Evolutionary conservation across 805 yeast genomes (phyloP).

Genomic region (Candida pseudoglaebosa): DNA sequence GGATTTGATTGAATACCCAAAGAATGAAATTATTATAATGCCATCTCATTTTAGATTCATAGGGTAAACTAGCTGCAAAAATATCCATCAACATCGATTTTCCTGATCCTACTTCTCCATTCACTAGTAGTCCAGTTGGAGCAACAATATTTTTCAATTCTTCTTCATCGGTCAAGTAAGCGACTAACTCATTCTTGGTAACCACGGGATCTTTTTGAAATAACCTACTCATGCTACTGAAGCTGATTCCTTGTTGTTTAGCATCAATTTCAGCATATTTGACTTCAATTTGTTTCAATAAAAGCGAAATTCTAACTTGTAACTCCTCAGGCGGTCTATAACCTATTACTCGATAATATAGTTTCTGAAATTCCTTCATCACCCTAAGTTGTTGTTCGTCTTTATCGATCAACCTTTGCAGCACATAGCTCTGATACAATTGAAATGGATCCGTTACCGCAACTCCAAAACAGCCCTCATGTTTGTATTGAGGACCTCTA

Average conservation of each 20-base stretch:
- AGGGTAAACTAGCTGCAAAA: constrained; percentile 63
- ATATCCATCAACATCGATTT: constrained; percentile 72
- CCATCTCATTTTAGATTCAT: constrained; percentile 61
- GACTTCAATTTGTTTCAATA: constrained; percentile 31
- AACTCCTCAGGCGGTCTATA: constrained; percentile 53
- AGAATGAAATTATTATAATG: constrained; percentile 68
- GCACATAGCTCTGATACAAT: constrained; percentile 51
- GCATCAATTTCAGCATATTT: constrained; percentile 23
- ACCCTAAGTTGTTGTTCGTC: constrained; percentile 62
- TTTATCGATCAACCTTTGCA: constrained; percentile 46
- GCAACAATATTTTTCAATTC: constrained; percentile 50
- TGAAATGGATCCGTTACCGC: constrained; percentile 61
- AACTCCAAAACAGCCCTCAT: constrained; percentile 13
- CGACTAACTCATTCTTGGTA: constrained; percentile 40
- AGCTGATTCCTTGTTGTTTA: constrained; percentile 11
- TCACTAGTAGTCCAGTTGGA: constrained; percentile 61
- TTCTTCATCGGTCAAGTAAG: constrained; percentile 56
- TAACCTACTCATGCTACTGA: constrained; percentile 16
- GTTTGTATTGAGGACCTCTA: constrained; percentile 20
- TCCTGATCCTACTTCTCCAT: constrained; percentile 73
- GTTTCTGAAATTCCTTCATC: constrained; percentile 58
- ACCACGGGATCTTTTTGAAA: constrained; percentile 29
- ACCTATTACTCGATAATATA: constrained; percentile 54
- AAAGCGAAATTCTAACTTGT: constrained; percentile 38
- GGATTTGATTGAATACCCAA: constrained; percentile 64